phyloP scores from a whole-genome alignment of 2,329 filamentous ascomycete species.

The Xylariales sp. region DNA sequence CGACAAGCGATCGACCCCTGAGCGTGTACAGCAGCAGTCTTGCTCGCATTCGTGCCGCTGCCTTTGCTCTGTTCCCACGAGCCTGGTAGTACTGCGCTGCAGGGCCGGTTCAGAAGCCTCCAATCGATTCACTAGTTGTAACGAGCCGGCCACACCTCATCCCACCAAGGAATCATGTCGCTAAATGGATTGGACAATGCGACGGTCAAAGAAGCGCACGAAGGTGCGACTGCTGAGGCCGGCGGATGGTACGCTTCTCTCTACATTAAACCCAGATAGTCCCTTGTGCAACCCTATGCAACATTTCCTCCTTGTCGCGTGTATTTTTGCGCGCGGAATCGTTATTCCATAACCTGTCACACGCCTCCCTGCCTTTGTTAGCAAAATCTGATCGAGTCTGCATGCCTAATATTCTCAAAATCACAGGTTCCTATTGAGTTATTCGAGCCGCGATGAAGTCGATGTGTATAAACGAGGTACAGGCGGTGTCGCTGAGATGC shows the following conservation, averaged over 20 bases:
- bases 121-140: not conserved
- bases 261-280: too few species aligned
- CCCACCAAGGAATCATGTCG: slow-evolving; percentile 60
- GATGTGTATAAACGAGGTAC: slow-evolving; percentile 72
- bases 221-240: slow-evolving; percentile 72
- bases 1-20: not conserved
- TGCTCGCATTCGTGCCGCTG: too few species aligned
- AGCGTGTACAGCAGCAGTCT: too few species aligned
- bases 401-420: slow-evolving; percentile 1
- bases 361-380: too few species aligned
- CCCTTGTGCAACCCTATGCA: too few species aligned
- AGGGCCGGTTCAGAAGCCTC: too few species aligned
- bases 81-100: too few species aligned
- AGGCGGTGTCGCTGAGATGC: slow-evolving; percentile 80
- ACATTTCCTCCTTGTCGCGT: too few species aligned
- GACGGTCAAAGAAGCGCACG: slow-evolving; percentile 79
- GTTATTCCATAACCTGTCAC: too few species aligned
- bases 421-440: slow-evolving; percentile 88
- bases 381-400: too few species aligned
- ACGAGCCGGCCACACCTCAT: not conserved
- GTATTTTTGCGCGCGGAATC: too few species aligned
- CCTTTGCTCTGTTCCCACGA: too few species aligned
- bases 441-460: slow-evolving; percentile 82
- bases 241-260: slow-evolving; percentile 87
- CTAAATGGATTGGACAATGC: slow-evolving; percentile 88